Evolutionary conservation across 2,329 filamentous ascomycete species (phyloP), one percentile per base, ranked within the genome.

Genomic region (Aspergillus pseudoviridinutans): DNA sequence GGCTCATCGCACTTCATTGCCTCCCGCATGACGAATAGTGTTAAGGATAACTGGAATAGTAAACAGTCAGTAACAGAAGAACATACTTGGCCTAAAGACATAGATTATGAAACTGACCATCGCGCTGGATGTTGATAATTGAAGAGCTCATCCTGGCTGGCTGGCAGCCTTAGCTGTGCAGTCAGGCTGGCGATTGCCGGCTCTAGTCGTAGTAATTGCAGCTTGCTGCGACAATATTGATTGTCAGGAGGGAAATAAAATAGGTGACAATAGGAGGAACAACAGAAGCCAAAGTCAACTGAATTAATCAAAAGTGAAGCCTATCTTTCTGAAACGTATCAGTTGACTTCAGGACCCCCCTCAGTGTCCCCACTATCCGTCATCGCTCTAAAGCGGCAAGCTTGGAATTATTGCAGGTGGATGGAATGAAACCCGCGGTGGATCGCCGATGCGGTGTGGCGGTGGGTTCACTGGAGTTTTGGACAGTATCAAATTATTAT

Each of bases 41-140:
- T 84, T 80, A 69, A 93, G 77, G 60, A 93, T 87, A 66, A 89
- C 89, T 90, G 67, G 24, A 50, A 55, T 25, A 27, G 32, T 20
- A 9, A 46, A 20, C 25, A 12, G 53, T 67, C 56, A 67, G 64
- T 53, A 29, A 52, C 25, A 47, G 49, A 29, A 44, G 8, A 57
- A 20, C 22, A 14, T 44, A 41, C 25, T 22, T 54, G n/a, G 24
- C 17, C 54, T 47, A 53, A 53, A 27, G 8, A 28, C 49, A 7
- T 24, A 53, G 22, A 46, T 54, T 44, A 35, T 28, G 55, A 3
- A 54, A 68, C 84, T 75, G 76, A 91, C 89, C 81, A 64, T 90
- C 87, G 68, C 87, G 88, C 81, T 96, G 91, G 70, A 92, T 87
- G 71, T 92, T 87, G 71, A 96, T 88, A 68, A 92, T 85, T 64